A percentile compares a stretch with the other conserved stretches of the same genome.
Conservation (phyloP, 345 rosid genomes). For the Hibiscus tridactylites region DNA sequence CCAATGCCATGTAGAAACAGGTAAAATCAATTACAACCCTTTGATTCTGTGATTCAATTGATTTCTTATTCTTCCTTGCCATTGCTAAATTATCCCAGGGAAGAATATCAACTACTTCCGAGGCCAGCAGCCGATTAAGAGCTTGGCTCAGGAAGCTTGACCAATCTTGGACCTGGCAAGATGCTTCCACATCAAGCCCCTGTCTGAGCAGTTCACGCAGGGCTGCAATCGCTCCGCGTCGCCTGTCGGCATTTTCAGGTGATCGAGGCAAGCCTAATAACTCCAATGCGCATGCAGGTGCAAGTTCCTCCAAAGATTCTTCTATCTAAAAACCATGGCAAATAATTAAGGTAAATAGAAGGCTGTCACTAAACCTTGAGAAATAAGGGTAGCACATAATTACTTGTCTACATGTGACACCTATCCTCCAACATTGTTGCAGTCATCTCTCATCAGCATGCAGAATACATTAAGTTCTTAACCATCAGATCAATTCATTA, state of each 20-base stretch:
- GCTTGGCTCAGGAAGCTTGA: conserved; percentile 75
- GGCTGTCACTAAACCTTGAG: not conserved
- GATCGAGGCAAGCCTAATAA: conserved; percentile 69
- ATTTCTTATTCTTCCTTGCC: conserved; percentile 76
- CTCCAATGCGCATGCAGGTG: conserved; percentile 96
- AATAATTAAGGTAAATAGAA: conserved; percentile 8
- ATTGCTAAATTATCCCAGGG: conserved; percentile 76
- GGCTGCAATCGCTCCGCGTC: conserved; percentile 89
- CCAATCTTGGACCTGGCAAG: conserved; percentile 88
- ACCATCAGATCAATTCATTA: not conserved
- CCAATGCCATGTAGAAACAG: conserved; percentile 62
- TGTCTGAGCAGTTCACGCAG: conserved; percentile 81
- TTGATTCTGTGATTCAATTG: conserved; percentile 89
- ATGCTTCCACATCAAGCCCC: conserved; percentile 81
- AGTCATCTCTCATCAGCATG: conserved; percentile 1
- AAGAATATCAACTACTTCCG: conserved; percentile 83
- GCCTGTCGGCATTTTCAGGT: conserved; percentile 76
- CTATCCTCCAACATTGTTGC: conserved; percentile 2
- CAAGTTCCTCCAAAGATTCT: conserved; percentile 96
- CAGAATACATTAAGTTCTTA: not conserved
- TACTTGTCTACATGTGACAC: not conserved
- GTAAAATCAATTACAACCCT: conserved; percentile 73
- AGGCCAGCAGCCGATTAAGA: conserved; percentile 63
- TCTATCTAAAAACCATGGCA: conserved; percentile 51
- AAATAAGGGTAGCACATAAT: not conserved